Base-by-base conservation (phyloP, 495 filamentous ascomycete genomes). In the Lentithecium fluviatile region DNA sequence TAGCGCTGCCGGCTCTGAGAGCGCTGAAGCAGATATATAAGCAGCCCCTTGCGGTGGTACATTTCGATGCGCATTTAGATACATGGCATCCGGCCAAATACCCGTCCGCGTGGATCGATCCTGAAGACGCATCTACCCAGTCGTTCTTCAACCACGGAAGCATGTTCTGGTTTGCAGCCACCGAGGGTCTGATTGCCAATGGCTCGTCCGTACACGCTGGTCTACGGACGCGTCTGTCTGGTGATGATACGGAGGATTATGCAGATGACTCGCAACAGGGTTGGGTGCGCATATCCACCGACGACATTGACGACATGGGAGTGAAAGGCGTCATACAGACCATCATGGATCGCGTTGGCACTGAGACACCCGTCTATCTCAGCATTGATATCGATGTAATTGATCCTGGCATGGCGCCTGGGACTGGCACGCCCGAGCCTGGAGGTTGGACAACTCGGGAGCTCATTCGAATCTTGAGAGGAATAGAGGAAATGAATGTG, bases 1-100 rank as follows among this genome's bases (percentile, higher is more conserved):
- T 94, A 34, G 87, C 88, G 1, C 78, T 94, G 11, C 85, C 89
- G 3, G 88, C 88, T 6, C 79, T 95, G 20, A 78, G 90, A 3
- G 88, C 87, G 0, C 70, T 92, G 52, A 81, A 85, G 50, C 80
- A 83, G 63, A 78, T 87, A n/a, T 83, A 92, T 70, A 83, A 84
- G 26, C 76, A 80, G 57, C 85, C 87, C 0, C 78, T 94, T 25
- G 83, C 88, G 2, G 90, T 94, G 12, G 77, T 95, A 46, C 90
- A 95, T 72, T 94, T 94, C 72, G 90, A 94, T 67, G 88, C 83
- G 23, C 75, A 74, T 67, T 58, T 72, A 70, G 90, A 95, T 69
- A 94, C 90, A 4, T 93, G 89, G 89, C 83, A 90, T 69, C 90
- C 90, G 0, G 82, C 80, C 12, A 87, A 86, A 56, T 93, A 92